phyloP scores from a whole-genome alignment of 345 rosid species.

The Excoecaria cochinchinensis region DNA sequence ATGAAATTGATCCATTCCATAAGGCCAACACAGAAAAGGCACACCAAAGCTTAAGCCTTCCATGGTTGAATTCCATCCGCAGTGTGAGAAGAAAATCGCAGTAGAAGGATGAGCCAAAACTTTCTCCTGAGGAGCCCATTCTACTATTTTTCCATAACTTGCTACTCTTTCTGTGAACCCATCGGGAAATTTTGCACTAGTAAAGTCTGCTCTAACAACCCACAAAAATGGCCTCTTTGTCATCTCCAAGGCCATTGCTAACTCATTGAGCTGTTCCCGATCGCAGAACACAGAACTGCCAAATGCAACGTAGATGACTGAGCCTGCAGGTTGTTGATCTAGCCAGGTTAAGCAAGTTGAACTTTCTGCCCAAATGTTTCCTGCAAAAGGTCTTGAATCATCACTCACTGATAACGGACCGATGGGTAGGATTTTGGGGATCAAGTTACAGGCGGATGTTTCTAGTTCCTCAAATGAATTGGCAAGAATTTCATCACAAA shows the following conservation, averaged over 20 bases:
- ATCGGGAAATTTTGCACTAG: slow-evolving; percentile 3
- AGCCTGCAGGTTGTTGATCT: slow-evolving; percentile 30
- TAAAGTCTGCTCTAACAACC: slow-evolving; percentile 28
- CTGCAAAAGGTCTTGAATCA: neutral
- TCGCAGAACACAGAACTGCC: slow-evolving; percentile 29
- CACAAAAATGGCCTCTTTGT: slow-evolving; percentile 31
- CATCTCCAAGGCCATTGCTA: slow-evolving; percentile 38
- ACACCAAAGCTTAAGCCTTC: slow-evolving; percentile 34
- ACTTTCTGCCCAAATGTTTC: slow-evolving; percentile 35
- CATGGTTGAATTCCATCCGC: slow-evolving; percentile 41
- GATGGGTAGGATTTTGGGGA: slow-evolving; percentile 27
- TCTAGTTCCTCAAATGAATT: slow-evolving; percentile 35
- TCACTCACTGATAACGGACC: slow-evolving; percentile 31
- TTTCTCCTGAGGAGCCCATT: slow-evolving; percentile 37
- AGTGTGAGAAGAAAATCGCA: slow-evolving; percentile 38
- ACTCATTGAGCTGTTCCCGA: slow-evolving; percentile 36
- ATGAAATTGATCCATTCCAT: slow-evolving; percentile 29
- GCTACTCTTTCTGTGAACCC: slow-evolving; percentile 28
- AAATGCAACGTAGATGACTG: slow-evolving; percentile 52
- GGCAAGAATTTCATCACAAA: slow-evolving; percentile 22
- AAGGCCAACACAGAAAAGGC: slow-evolving; percentile 46
- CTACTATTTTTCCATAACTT: slow-evolving; percentile 3
- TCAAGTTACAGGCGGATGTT: slow-evolving; percentile 9
- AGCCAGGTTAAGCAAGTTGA: slow-evolving; percentile 44
- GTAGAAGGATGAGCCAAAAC: slow-evolving; percentile 34